phyloP scores from a whole-genome alignment of 2,329 filamentous ascomycete species.

The Colletotrichum sidae region DNA sequence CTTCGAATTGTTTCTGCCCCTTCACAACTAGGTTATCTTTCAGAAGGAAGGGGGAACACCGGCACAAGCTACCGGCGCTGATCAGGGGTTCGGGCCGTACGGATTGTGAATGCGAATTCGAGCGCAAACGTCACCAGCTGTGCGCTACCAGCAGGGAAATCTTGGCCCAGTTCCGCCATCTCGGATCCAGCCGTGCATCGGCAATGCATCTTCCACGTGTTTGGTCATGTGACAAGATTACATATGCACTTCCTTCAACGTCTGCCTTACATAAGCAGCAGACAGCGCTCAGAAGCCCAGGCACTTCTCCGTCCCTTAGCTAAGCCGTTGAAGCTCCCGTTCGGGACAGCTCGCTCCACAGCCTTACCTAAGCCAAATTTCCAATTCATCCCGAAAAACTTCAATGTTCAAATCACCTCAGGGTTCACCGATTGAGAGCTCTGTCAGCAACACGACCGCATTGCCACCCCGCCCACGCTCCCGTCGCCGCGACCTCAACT shows the following conservation, averaged over 20 bases:
- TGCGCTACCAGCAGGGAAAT: slow-evolving; percentile 6
- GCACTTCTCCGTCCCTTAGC: background rate
- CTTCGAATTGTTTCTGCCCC: background rate
- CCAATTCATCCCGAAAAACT: slow-evolving; percentile 31
- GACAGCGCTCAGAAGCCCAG: background rate
- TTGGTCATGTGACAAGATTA: background rate
- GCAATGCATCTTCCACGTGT: background rate
- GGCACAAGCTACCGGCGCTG: background rate
- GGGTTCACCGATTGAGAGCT: slow-evolving; percentile 1
- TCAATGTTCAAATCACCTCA: slow-evolving; percentile 28
- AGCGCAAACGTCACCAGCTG: slow-evolving; percentile 28
- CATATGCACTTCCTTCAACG: background rate
- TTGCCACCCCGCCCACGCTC: background rate
- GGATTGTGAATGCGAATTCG: background rate
- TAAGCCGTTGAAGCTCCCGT: slow-evolving; percentile 14
- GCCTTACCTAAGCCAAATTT: slow-evolving; percentile 31
- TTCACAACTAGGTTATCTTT: background rate
- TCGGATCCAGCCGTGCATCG: slow-evolving; percentile 21
- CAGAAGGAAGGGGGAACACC: background rate
- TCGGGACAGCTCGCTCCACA: slow-evolving; percentile 26
- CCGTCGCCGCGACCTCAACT: background rate
- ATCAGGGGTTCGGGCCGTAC: slow-evolving; percentile 12
- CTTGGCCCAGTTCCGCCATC: slow-evolving; percentile 9
- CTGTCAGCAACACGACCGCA: slow-evolving; percentile 16
- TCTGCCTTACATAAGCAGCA: background rate